Base-by-base conservation (phyloP, 768 basidiomycete species). In the Tulasnella sp. region DNA sequence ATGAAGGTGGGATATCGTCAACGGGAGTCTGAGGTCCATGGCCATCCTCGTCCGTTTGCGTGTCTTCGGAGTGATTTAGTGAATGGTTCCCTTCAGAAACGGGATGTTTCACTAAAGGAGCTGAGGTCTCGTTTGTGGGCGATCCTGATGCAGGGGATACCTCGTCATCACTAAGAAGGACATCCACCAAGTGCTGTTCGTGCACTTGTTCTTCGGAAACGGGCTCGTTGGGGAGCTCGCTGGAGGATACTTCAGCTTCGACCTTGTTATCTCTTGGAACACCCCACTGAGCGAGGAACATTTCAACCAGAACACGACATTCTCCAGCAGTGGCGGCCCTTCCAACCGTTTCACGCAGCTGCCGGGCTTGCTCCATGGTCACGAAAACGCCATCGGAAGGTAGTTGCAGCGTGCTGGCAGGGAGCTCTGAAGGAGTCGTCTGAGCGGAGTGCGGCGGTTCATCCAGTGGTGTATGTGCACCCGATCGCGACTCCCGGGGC, bases 291-390 rank as follows among this genome's bases (percentile, higher is more conserved):
- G 77, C 72, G 53, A 93, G 68, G 66, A 85, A 83, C 70, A 88
- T 83, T 56, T 87, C 81, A 25, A 89, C 71, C 51, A 92, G 78
- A 37, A 91, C 69, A 45, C 84, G 83, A 61, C 88, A 90, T 67
- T 93, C 90, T 54, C 81, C 78, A 40, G 75, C 83, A 37, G 72
- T 78, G 1, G 81, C 81, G 12, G 89, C 87, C 44, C 67, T 74
- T 7, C 73, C 64, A 15, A 92, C 65, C 51, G 84, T 69, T 16
- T 71, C 70, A 28, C 83, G 78, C 67, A 93, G 74, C 45, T 87
- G 80, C 9, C 70, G 66, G 22, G 79, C 73, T 51, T 61, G 57
- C 4, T 79, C 69, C 27, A 67, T 62, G 20, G 16, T 33, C 25
- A 50, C 39, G 22, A 50, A 16, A 5, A 40, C 39, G 6, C 37